phyloP scores from a whole-genome alignment of 129 eudicot genomes.

The Logfia minima region DNA sequence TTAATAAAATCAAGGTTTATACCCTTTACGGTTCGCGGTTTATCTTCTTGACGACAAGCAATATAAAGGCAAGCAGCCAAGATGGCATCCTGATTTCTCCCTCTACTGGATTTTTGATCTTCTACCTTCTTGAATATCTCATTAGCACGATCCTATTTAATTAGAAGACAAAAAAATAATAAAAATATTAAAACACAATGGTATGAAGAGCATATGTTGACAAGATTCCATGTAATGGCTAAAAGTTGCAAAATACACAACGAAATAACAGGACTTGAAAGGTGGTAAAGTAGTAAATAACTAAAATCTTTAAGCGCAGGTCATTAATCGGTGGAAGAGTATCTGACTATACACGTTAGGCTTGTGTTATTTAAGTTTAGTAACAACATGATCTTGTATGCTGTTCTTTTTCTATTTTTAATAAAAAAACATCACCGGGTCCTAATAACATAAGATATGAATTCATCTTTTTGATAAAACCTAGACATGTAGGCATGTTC shows the following conservation, averaged over 20 bases:
- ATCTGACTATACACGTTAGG: neutral
- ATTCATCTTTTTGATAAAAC: neutral
- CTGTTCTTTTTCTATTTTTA: neutral
- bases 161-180: neutral
- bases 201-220: neutral
- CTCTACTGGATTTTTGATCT: constrained; percentile 87
- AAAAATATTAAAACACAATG: neutral
- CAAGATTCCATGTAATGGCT: neutral
- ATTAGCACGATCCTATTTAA: constrained; percentile 80
- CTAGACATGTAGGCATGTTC: neutral
- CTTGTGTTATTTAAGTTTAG: neutral
- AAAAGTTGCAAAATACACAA: neutral
- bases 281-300: neutral
- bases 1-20: constrained; percentile 31
- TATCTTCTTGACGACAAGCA: constrained; percentile 92
- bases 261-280: neutral
- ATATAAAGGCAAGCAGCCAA: constrained; percentile 88
- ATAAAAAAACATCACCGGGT: neutral
- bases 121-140: constrained; percentile 95
- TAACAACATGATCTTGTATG: neutral
- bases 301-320: neutral
- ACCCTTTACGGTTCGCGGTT: constrained; percentile 94
- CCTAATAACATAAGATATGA: neutral
- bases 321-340: too few relatives aligned
- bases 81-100: constrained; percentile 84